Conservation (phyloP, 441 rosid species). For the Geranium incanum region DNA sequence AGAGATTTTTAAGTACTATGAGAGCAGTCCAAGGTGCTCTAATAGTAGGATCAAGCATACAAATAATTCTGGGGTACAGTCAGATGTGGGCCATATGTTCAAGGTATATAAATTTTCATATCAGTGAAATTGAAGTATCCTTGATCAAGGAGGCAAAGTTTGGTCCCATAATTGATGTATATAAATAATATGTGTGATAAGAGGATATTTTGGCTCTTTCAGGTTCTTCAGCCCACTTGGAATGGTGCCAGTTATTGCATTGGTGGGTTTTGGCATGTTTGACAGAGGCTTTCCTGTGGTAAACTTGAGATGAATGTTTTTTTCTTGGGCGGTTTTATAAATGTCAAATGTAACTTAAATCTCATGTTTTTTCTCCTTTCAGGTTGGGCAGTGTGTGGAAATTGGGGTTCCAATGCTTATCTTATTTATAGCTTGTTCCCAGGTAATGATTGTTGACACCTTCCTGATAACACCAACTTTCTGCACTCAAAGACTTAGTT, state of each 20-base stretch:
- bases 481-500: neutral
- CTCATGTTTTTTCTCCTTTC: slow-evolving; percentile 18
- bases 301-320: slow-evolving; percentile 13
- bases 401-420: slow-evolving; percentile 91
- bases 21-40: slow-evolving; percentile 98
- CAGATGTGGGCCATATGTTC: slow-evolving; percentile 96
- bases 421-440: slow-evolving; percentile 75
- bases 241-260: slow-evolving; percentile 94
- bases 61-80: slow-evolving; percentile 90
- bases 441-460: slow-evolving; percentile 37
- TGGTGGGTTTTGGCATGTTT: slow-evolving; percentile 92
- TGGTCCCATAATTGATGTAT: neutral
- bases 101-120: slow-evolving; percentile 42
- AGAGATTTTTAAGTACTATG: slow-evolving; percentile 93
- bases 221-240: slow-evolving; percentile 98
- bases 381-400: slow-evolving; percentile 90
- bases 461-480: neutral
- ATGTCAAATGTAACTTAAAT: neutral
- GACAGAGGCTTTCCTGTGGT: slow-evolving; percentile 99
- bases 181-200: neutral
- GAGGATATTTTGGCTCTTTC: slow-evolving; percentile 23
- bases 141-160: slow-evolving; percentile 5
- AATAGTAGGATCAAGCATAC: slow-evolving; percentile 91
- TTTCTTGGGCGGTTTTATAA: slow-evolving; percentile 2
- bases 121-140: slow-evolving; percentile 1